Percentiles rank a stretch among this genome's conserved stretches.
phyloP scores from a whole-genome alignment of 805 yeast species.

The Zygosaccharomyces rouxii region DNA sequence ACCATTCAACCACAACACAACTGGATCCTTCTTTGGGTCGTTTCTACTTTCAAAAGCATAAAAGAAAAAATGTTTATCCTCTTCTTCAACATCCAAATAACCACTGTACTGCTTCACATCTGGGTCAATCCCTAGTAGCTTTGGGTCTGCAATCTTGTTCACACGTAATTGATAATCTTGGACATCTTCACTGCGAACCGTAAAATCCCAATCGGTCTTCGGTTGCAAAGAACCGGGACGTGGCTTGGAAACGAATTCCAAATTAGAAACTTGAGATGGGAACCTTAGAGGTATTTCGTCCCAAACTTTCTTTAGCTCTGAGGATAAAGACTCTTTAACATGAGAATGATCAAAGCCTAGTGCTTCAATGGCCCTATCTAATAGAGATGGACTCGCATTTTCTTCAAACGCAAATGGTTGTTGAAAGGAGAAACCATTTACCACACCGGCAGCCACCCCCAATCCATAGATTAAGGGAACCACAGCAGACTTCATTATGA shows the following conservation, averaged over 20 bases:
- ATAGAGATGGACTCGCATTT: constrained; percentile 29
- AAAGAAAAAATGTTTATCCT: constrained; percentile 81
- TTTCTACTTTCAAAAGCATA: constrained; percentile 87
- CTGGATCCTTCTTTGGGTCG: constrained; percentile 82
- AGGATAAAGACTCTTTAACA: constrained; percentile 41
- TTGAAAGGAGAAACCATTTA: constrained; percentile 33
- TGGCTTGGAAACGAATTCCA: constrained; percentile 50
- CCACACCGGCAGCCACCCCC: constrained; percentile 16
- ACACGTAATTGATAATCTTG: constrained; percentile 58
- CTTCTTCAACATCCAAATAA: constrained; percentile 74
- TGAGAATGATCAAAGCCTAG: constrained; percentile 42
- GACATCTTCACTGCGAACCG: constrained; percentile 34
- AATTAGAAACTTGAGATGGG: constrained; percentile 50
- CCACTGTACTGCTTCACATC: constrained; percentile 78
- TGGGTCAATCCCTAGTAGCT: constrained; percentile 67
- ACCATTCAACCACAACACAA: constrained; percentile 87
- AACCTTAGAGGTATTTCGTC: constrained; percentile 54
- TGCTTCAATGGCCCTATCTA: constrained; percentile 47
- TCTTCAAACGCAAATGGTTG: constrained; percentile 29
- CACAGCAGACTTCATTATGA: background rate
- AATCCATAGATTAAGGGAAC: constrained; percentile 11
- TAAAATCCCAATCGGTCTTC: constrained; percentile 29
- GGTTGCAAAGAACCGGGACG: constrained; percentile 25
- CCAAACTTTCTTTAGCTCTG: constrained; percentile 53
- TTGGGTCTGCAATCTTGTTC: constrained; percentile 51